phyloP scores from a whole-genome alignment of 2,329 filamentous ascomycete genomes.

The Colletotrichum cordylinicola region DNA sequence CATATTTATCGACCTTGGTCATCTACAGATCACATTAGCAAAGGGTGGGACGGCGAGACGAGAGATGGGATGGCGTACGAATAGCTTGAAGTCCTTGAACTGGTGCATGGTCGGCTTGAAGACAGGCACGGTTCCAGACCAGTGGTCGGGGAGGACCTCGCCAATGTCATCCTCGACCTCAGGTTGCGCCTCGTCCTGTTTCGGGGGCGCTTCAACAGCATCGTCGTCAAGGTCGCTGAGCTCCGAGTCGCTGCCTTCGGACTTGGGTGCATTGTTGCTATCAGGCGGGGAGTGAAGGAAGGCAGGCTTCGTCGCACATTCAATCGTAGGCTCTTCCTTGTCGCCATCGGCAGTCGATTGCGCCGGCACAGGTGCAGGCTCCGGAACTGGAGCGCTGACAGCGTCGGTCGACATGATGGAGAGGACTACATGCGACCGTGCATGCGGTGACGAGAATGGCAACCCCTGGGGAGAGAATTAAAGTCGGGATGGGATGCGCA shows the following conservation, averaged over 20 bases:
- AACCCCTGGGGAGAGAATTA: background rate
- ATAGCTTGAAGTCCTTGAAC: constrained; percentile 91
- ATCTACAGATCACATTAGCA: constrained; percentile 52
- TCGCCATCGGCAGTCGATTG: constrained; percentile 26
- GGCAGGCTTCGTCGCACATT: constrained; percentile 46
- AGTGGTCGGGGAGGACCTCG: constrained; percentile 84
- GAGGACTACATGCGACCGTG: constrained; percentile 50
- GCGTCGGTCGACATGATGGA: constrained; percentile 61
- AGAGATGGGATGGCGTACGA: constrained; percentile 60
- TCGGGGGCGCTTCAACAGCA: constrained; percentile 35
- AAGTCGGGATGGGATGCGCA: background rate
- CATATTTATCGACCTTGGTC: constrained; percentile 88
- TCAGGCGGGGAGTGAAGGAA: constrained; percentile 69
- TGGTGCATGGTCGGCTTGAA: constrained; percentile 96
- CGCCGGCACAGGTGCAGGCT: constrained; percentile 32
- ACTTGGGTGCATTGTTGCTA: constrained; percentile 65
- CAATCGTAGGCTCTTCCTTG: constrained; percentile 28
- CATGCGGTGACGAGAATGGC: constrained; percentile 9
- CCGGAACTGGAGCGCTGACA: constrained; percentile 53
- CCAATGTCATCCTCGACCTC: constrained; percentile 63
- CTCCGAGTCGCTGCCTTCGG: constrained; percentile 68
- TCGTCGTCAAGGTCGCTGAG: constrained; percentile 70
- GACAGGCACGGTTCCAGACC: constrained; percentile 89
- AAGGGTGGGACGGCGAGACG: background rate
- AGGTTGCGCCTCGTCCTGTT: constrained; percentile 24